Percentiles rank a stretch among this genome's conserved stretches.
Evolutionary conservation across 768 basidiomycete species (phyloP).

Genomic region (Mycena rosella): DNA sequence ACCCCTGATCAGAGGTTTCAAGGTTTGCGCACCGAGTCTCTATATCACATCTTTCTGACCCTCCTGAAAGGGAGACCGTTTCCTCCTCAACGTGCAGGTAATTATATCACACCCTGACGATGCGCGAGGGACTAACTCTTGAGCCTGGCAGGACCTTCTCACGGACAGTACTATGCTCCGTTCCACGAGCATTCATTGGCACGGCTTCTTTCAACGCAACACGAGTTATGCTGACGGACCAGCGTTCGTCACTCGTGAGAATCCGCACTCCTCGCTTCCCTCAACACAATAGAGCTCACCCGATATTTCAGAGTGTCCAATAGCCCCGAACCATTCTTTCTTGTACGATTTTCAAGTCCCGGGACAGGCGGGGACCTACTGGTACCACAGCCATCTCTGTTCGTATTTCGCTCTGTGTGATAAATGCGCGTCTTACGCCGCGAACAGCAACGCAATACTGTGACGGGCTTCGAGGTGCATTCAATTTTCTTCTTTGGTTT

Average conservation of each 20-base stretch:
- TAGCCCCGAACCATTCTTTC: slow-evolving; percentile 44
- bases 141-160: slow-evolving; percentile 47
- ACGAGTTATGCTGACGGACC: slow-evolving; percentile 58
- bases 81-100: slow-evolving; percentile 57
- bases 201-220: slow-evolving; percentile 54
- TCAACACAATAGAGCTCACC: too few relatives aligned
- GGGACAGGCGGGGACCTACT: slow-evolving; percentile 52
- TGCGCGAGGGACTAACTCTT: slow-evolving; percentile 4
- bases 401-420: too few relatives aligned
- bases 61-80: slow-evolving; percentile 52
- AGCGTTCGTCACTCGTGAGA: slow-evolving; percentile 42
- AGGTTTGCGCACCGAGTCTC: slow-evolving; percentile 36
- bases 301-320: slow-evolving; percentile 46
- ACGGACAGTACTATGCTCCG: slow-evolving; percentile 63
- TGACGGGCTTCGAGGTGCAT: slow-evolving; percentile 1
- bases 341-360: slow-evolving; percentile 43
- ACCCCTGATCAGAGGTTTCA: slow-evolving; percentile 46
- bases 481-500: neutral
- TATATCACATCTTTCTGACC: neutral
- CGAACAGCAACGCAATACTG: slow-evolving; percentile 24
- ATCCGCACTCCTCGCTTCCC: too few relatives aligned
- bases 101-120: slow-evolving; percentile 16
- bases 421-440: too few relatives aligned
- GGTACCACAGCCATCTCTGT: slow-evolving; percentile 40
- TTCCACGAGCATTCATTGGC: slow-evolving; percentile 64